Evolutionary conservation across 768 basidiomycete genomes (phyloP).

Genomic region (Lactarius tabidus): DNA sequence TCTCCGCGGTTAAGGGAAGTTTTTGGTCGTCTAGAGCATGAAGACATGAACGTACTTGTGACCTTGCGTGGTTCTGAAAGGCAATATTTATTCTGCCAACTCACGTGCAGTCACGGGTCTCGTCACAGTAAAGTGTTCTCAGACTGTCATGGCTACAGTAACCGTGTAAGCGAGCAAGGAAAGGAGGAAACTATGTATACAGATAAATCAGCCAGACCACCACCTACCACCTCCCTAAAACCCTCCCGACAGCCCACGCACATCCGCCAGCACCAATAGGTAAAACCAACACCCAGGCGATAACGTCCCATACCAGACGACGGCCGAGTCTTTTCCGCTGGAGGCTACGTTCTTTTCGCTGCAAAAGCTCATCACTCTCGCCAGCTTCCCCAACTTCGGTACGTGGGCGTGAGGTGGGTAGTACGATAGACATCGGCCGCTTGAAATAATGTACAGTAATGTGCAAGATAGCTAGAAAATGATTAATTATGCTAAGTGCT

Average conservation of each 20-base stretch:
- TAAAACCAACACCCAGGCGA: constrained; percentile 69
- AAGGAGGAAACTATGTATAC: constrained; percentile 11
- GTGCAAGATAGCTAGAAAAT: constrained; percentile 59
- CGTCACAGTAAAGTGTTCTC: background rate
- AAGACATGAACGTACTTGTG: constrained; percentile 2
- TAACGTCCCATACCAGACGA: constrained; percentile 79
- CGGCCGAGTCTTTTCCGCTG: constrained; percentile 69
- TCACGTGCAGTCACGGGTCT: constrained; percentile 6
- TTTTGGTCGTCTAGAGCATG: background rate
- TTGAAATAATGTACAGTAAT: constrained; percentile 81
- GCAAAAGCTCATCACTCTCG: constrained; percentile 62
- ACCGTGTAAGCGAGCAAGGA: constrained; percentile 1
- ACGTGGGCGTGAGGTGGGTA: constrained; percentile 39
- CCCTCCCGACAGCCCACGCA: constrained; percentile 53
- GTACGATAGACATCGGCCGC: constrained; percentile 77
- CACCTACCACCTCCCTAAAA: constrained; percentile 50
- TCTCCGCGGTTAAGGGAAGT: background rate
- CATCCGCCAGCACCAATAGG: constrained; percentile 54
- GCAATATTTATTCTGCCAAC: background rate
- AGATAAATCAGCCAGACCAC: constrained; percentile 4
- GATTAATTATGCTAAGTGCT: background rate
- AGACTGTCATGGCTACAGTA: constrained; percentile 9
- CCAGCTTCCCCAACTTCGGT: constrained; percentile 17
- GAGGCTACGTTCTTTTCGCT: constrained; percentile 80
- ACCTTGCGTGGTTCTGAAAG: background rate